Conservation (phyloP, 192 early-diverging fungal genomes). For the Coemansia sp. region DNA sequence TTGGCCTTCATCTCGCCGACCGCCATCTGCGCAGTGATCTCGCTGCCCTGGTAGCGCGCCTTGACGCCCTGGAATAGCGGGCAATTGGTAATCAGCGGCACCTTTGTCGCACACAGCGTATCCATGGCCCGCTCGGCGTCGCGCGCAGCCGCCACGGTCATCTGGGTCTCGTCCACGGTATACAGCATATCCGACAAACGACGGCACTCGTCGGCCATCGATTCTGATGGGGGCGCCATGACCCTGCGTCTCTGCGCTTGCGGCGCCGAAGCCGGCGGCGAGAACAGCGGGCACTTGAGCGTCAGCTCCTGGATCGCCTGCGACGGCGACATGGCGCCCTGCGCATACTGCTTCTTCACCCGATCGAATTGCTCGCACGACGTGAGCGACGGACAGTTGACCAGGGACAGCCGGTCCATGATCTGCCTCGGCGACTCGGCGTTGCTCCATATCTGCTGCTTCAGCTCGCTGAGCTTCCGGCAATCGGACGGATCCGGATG, state of each 20-base stretch:
- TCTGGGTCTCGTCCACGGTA: conserved; percentile 19
- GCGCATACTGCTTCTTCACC: conserved; percentile 24
- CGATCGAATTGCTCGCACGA: conserved; percentile 30
- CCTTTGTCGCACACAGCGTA: conserved; percentile 31
- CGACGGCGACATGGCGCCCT: conserved; percentile 24
- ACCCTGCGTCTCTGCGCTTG: conserved; percentile 3
- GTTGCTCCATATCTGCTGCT: conserved; percentile 19
- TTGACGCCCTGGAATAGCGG: conserved; percentile 47
- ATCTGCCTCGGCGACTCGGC: conserved; percentile 18
- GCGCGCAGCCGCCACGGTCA: neutral
- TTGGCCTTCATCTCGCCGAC: conserved; percentile 49
- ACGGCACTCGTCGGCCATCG: conserved; percentile 52
- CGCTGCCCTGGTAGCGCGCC: conserved; percentile 30
- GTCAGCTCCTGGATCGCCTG: conserved; percentile 34
- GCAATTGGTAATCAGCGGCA: conserved; percentile 49
- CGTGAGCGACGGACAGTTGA: conserved; percentile 32
- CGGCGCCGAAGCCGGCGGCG: conserved; percentile 19
- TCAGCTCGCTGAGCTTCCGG: conserved; percentile 20
- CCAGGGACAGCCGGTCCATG: conserved; percentile 35
- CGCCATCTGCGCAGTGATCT: conserved; percentile 32
- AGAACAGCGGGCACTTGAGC: conserved; percentile 32
- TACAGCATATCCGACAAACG: conserved; percentile 48
- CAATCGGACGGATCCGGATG: conserved; percentile 18
- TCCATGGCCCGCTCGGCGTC: conserved; percentile 30
- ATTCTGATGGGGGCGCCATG: conserved; percentile 25